Evolutionary conservation across 2,329 filamentous ascomycete genomes (phyloP), one percentile per base, ranked within the genome.

Genomic region (Penicillium sp.): DNA sequence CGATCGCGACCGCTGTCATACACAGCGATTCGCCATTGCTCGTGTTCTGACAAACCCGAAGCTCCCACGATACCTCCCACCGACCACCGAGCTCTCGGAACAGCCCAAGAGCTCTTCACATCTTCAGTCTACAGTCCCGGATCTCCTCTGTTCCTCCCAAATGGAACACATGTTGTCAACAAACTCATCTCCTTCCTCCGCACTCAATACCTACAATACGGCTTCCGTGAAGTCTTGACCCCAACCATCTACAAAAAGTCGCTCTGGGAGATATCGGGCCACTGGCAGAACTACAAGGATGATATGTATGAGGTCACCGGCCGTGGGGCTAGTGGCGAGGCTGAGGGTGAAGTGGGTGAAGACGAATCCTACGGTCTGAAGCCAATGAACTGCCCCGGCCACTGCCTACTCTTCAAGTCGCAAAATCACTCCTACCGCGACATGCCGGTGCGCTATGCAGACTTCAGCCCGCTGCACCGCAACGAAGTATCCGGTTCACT

Each of bases 341-440:
- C 61, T 34, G 75, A 75, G 6, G 72, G 72, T 2, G 79, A 84
- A 59, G 61, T 73, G 8, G 81, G 79, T 21, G 84, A 87, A 59
- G 85, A 89, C 60, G 86, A 87, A 62, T 88, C 90, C 60, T 95
- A 90, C 74, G 90, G 90, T 19, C 78, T 96, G 65, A 96, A 96
- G 74, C 91, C 91, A 15, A 96, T 96, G 91, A 96, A 96, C 71
- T 96, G 91, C 70, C 91, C 91, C 0, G 91, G 91, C 3, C 91
- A 96, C 74, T 95, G 91, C 71, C 79, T 96, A 61, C 84, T 96
- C 60, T 96, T 95, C 71, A 87, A 84, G 59, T 87, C 87, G 46
- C 84, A 87, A 63, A 82, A 82, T 56, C 85, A 87, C 59, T 91
- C 87, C 65, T 93, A 93, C 74, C 84, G 88, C 62, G 89, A 96